Evolutionary conservation across 352 stramenopile genomes (phyloP).

Genomic region (Phytophthora tubulina): DNA sequence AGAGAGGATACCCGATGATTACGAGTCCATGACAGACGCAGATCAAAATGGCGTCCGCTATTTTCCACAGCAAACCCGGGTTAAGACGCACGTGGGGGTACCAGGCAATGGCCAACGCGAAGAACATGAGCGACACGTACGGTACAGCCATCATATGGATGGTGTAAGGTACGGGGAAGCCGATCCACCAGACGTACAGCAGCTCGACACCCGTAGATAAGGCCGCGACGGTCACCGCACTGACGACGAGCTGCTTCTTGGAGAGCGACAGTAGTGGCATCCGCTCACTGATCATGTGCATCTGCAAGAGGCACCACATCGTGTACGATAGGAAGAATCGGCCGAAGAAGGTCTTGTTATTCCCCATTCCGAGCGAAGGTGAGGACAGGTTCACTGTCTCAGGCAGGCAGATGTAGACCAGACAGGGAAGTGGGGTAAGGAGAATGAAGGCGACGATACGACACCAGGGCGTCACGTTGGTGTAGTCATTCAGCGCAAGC

Average conservation of each 20-base stretch:
- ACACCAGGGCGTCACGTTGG: conserved; percentile 7
- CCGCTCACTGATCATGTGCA: conserved; percentile 26
- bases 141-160: conserved; percentile 31
- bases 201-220: conserved; percentile 17
- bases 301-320: conserved; percentile 28
- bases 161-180: conserved; percentile 27
- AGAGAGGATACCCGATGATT: conserved; percentile 34
- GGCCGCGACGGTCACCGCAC: conserved; percentile 10
- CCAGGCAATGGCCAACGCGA: conserved; percentile 22
- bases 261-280: conserved; percentile 19
- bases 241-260: conserved; percentile 20
- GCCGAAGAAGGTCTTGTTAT: conserved; percentile 32
- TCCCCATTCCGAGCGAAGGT: conserved; percentile 9
- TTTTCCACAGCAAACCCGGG: neutral
- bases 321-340: conserved; percentile 35
- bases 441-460: conserved; percentile 10
- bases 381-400: conserved; percentile 16
- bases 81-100: conserved; percentile 19
- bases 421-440: conserved; percentile 13
- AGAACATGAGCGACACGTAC: conserved; percentile 32
- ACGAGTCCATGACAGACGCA: conserved; percentile 18
- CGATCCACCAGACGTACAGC: conserved; percentile 22
- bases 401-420: conserved; percentile 25
- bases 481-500: conserved; percentile 14
- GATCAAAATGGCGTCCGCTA: conserved; percentile 22